These are phyloP conservation scores for Chrysoporthe cubensis DNA, from an alignment of 2,329 filamentous ascomycete genomes.

Conservation along the genomic window DNA sequence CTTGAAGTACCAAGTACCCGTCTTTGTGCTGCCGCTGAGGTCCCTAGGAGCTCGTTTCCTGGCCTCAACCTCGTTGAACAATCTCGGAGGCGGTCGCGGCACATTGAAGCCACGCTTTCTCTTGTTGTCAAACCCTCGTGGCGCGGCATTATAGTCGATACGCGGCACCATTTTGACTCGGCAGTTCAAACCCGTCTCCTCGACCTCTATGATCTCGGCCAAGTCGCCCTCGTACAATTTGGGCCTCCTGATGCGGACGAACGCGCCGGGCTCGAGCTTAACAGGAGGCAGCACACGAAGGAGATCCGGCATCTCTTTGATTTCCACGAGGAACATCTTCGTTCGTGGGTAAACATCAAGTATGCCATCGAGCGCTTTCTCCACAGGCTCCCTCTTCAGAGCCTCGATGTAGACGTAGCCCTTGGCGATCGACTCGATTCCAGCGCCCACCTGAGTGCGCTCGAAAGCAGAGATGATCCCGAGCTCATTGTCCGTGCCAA, in stretches of 20 bases:
- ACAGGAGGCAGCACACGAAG: constrained; percentile 87
- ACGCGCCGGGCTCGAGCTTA: constrained; percentile 82
- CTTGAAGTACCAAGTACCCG: constrained; percentile 82
- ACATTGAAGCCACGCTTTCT: constrained; percentile 66
- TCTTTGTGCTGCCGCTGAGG: constrained; percentile 71
- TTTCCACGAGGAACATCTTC: constrained; percentile 86
- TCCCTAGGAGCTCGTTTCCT: constrained; percentile 78
- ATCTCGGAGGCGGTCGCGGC: constrained; percentile 79
- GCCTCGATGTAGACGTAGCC: constrained; percentile 97
- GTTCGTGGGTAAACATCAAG: constrained; percentile 87
- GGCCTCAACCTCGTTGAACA: constrained; percentile 93
- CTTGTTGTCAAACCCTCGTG: constrained; percentile 63
- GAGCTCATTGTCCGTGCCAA: constrained; percentile 77
- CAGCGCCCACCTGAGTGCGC: constrained; percentile 77
- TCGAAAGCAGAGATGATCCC: constrained; percentile 92
- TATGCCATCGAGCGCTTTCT: constrained; percentile 80
- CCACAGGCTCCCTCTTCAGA: constrained; percentile 81
- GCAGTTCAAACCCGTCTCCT: constrained; percentile 88
- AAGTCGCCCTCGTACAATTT: constrained; percentile 86
- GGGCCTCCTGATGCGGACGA: constrained; percentile 83
- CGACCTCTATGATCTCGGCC: constrained; percentile 89
- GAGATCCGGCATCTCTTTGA: constrained; percentile 98
- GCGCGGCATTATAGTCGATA: constrained; percentile 72
- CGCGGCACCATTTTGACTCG: constrained; percentile 86
- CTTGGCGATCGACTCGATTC: constrained; percentile 78